These are phyloP conservation scores for Forsythia suspensa DNA, from an alignment of 257 asterid genomes.

Conservation along the genomic window DNA sequence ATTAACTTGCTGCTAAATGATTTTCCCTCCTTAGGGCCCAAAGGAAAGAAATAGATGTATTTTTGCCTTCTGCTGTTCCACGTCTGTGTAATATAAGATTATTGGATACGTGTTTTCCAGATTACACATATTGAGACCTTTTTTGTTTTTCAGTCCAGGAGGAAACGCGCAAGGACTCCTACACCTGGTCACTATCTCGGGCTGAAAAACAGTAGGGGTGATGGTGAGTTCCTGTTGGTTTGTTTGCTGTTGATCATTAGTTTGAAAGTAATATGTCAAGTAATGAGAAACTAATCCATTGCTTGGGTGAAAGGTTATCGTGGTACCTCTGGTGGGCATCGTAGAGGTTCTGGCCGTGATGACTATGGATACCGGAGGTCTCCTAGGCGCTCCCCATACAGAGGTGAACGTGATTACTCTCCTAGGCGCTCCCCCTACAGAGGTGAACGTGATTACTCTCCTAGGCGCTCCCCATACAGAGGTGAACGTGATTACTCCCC, in stretches of 20 bases:
- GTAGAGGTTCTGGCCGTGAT: slow-evolving; percentile 73
- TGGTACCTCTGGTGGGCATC: slow-evolving; percentile 48
- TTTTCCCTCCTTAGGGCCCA: slow-evolving; percentile 17
- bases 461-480: slow-evolving; percentile 56
- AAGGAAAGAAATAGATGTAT: slow-evolving; percentile 14
- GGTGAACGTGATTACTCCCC: slow-evolving; percentile 48
- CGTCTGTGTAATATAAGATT: background rate
- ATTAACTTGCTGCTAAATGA: slow-evolving; percentile 22
- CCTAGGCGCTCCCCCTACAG: slow-evolving; percentile 54
- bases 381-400: slow-evolving; percentile 58
- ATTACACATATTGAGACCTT: slow-evolving; percentile 9
- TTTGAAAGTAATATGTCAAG: background rate
- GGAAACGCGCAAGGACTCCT: slow-evolving; percentile 78
- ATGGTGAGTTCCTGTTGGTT: slow-evolving; percentile 48
- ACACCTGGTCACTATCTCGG: slow-evolving; percentile 99
- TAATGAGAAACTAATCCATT: slow-evolving; percentile 7
- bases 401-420: slow-evolving; percentile 46
- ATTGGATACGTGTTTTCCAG: background rate
- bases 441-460: slow-evolving; percentile 66
- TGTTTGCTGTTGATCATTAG: background rate
- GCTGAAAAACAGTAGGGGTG: slow-evolving; percentile 79
- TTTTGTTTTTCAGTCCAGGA: slow-evolving; percentile 50
- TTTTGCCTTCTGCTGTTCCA: background rate
- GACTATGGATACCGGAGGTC: slow-evolving; percentile 83
- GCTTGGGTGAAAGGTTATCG: slow-evolving; percentile 48